These are phyloP conservation scores for Mrakia blollopis DNA, from an alignment of 768 basidiomycete species.

Conservation along the genomic window DNA sequence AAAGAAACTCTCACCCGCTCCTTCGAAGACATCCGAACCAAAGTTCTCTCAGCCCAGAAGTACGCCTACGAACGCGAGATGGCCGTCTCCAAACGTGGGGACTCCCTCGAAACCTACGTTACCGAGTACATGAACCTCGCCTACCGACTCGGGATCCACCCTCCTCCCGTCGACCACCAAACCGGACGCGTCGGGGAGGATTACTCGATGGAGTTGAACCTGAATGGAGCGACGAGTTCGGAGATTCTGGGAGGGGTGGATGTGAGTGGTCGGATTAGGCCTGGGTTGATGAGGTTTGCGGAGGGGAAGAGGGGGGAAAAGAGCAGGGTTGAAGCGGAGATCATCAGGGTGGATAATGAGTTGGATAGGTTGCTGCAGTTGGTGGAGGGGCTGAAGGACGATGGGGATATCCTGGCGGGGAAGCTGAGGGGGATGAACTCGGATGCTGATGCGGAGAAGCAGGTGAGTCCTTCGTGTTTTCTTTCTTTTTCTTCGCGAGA, in stretches of 20 bases:
- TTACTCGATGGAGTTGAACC: constrained; percentile 74
- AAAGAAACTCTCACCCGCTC: constrained; percentile 64
- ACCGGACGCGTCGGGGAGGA: constrained; percentile 55
- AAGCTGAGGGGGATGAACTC: constrained; percentile 54
- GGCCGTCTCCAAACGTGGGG: constrained; percentile 68
- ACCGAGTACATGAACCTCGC: constrained; percentile 72
- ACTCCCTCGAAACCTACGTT: constrained; percentile 74
- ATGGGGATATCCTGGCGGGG: constrained; percentile 66
- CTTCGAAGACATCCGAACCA: constrained; percentile 69
- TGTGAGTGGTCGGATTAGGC: constrained; percentile 67
- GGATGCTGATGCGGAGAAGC: constrained; percentile 40
- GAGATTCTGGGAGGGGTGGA: constrained; percentile 59
- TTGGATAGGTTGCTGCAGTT: constrained; percentile 69
- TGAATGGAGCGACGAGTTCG: constrained; percentile 65
- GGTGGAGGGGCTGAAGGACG: constrained; percentile 76
- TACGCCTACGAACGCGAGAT: constrained; percentile 76
- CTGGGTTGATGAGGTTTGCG: constrained; percentile 65
- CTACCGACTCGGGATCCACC: constrained; percentile 67
- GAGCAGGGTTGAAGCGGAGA: constrained; percentile 66
- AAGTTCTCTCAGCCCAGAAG: constrained; percentile 68
- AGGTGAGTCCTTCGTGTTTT: constrained; percentile 35
- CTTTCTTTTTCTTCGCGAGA: background rate
- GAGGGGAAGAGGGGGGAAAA: constrained; percentile 67
- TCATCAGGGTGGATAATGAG: constrained; percentile 74
- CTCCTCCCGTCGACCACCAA: constrained; percentile 49